Percentiles rank a stretch among this genome's conserved stretches.
phyloP scores from a whole-genome alignment of 805 yeast genomes.

The Hanseniaspora nectarophila region DNA sequence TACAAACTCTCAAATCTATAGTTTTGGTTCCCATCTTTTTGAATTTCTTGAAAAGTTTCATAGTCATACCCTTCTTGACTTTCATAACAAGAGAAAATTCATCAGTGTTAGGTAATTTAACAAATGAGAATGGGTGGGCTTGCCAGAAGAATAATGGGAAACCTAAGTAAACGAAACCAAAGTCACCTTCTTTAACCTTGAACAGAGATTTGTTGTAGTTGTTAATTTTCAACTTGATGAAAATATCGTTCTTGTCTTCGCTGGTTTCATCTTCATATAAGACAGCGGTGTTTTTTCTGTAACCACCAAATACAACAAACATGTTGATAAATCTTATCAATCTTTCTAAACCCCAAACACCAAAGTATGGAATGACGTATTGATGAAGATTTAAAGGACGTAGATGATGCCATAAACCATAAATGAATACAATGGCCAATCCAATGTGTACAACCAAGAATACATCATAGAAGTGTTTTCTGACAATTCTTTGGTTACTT shows the following conservation, averaged over 20 bases:
- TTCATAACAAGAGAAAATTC: constrained; percentile 4
- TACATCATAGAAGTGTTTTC: constrained; percentile 37
- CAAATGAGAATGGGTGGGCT: constrained; percentile 13
- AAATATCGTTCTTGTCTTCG: neutral
- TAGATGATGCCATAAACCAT: constrained; percentile 36
- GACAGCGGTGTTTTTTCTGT: neutral
- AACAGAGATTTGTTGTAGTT: constrained; percentile 12
- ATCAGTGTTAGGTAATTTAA: neutral
- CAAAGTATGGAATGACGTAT: constrained; percentile 40
- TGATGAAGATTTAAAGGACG: constrained; percentile 37
- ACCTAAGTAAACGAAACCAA: constrained; percentile 13
- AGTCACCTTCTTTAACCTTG: constrained; percentile 11
- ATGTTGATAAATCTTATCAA: constrained; percentile 43
- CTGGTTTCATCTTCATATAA: neutral
- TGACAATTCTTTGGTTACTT: constrained; percentile 30
- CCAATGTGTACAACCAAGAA: constrained; percentile 34
- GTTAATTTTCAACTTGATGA: neutral
- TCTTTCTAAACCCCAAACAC: constrained; percentile 60
- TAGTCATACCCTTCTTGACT: constrained; percentile 14
- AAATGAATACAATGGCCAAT: constrained; percentile 33
- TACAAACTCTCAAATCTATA: constrained; percentile 5
- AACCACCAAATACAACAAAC: constrained; percentile 15
- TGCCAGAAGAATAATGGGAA: constrained; percentile 13
- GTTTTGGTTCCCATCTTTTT: neutral
- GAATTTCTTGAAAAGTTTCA: neutral